These are phyloP conservation scores for Rauvolfia tetraphylla DNA, from an alignment of 257 asterid species.

Conservation along the genomic window DNA sequence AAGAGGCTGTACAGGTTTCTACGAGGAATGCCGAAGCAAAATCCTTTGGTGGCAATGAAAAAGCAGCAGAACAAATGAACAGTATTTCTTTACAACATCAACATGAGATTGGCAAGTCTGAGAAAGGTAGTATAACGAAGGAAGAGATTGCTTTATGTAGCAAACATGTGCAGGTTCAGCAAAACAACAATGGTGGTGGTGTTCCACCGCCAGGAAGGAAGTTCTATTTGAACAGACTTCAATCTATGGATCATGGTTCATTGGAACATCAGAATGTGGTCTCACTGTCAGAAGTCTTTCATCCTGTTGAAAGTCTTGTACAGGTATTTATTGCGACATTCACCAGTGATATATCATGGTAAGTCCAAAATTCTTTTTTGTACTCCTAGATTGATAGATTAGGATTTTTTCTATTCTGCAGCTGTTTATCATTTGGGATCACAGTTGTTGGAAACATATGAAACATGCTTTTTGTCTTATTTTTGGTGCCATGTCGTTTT, in stretches of 20 bases:
- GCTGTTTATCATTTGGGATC: not conserved
- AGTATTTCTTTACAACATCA: constrained; percentile 20
- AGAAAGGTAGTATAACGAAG: constrained; percentile 18
- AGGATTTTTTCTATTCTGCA: too few relatives aligned
- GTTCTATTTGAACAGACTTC: constrained; percentile 67
- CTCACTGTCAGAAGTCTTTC: constrained; percentile 74
- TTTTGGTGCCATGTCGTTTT: constrained; percentile 18
- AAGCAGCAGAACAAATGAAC: constrained; percentile 23
- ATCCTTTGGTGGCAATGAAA: constrained; percentile 21
- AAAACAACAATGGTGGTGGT: constrained; percentile 23
- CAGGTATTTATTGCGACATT: constrained; percentile 79
- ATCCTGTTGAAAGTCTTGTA: constrained; percentile 59
- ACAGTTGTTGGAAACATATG: not conserved
- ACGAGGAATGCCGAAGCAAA: constrained; percentile 21
- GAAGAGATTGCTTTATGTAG: constrained; percentile 25
- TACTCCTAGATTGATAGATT: not conserved
- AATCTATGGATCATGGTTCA: constrained; percentile 34
- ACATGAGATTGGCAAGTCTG: constrained; percentile 21
- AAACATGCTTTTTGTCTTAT: not conserved
- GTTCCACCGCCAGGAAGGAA: constrained; percentile 66
- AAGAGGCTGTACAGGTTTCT: constrained; percentile 29
- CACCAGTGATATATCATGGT: constrained; percentile 79
- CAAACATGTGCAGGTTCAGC: constrained; percentile 22
- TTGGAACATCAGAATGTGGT: constrained; percentile 40
- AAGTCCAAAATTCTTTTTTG: constrained; percentile 15